These are phyloP conservation scores for Leishmania aethiopica DNA, from an alignment of 208 protist species.

Conservation along the genomic window DNA sequence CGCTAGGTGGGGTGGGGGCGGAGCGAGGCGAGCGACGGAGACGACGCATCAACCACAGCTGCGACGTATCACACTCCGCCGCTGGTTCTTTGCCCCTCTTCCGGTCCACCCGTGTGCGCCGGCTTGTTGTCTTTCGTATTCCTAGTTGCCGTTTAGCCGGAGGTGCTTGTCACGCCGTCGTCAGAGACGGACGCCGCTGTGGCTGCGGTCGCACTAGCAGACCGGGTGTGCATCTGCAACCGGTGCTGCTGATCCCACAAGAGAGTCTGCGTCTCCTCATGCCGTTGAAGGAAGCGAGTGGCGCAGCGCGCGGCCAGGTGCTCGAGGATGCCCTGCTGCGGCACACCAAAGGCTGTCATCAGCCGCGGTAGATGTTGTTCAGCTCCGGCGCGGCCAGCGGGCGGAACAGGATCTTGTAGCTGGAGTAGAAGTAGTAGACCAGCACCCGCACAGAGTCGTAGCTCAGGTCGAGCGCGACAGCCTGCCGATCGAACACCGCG, in stretches of 20 bases:
- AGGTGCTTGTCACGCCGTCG: background rate
- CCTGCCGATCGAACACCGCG: conserved; percentile 65
- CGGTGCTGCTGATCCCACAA: conserved; percentile 52
- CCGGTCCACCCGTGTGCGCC: background rate
- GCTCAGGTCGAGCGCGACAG: conserved; percentile 60
- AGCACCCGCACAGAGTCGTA: conserved; percentile 79
- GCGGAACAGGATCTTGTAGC: conserved; percentile 71
- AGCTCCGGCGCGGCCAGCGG: conserved; percentile 71
- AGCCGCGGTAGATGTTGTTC: conserved; percentile 78
- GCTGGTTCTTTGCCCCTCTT: background rate
- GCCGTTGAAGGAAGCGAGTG: conserved; percentile 69
- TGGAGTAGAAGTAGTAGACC: conserved; percentile 81
- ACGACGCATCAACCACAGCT: background rate
- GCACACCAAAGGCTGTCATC: conserved; percentile 64
- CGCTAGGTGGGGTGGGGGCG: background rate
- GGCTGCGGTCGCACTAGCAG: background rate
- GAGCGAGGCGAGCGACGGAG: background rate
- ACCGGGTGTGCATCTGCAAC: conserved; percentile 11
- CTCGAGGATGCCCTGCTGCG: conserved; percentile 64
- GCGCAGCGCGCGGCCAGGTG: conserved; percentile 77
- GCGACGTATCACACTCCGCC: background rate
- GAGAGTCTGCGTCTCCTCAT: conserved; percentile 55
- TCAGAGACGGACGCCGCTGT: conserved; percentile 1
- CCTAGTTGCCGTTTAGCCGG: background rate
- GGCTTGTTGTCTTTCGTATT: background rate